phyloP scores from a whole-genome alignment of 2,329 filamentous ascomycete genomes.

The Colletotrichum tabaci region DNA sequence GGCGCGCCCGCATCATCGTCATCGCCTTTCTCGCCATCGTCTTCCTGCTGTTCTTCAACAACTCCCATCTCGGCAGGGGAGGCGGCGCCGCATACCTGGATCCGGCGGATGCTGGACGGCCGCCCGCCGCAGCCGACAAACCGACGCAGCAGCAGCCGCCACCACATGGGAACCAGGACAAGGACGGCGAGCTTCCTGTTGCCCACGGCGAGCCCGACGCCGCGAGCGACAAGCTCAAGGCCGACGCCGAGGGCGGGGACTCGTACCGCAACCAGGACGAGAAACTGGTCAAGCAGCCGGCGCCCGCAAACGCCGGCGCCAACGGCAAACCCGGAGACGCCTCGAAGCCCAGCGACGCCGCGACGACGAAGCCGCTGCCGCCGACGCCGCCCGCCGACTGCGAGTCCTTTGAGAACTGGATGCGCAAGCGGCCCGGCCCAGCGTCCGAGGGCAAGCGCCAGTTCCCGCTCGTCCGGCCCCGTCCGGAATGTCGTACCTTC shows the following conservation, averaged over 20 bases:
- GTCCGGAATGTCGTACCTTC: conserved; percentile 84
- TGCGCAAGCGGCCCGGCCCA: conserved; percentile 36
- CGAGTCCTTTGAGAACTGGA: conserved; percentile 31
- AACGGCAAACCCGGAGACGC: not conserved
- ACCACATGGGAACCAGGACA: conserved; percentile 20
- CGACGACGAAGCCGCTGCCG: conserved; percentile 6
- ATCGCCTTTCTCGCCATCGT: conserved; percentile 24
- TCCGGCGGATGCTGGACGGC: not conserved
- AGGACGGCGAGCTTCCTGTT: conserved; percentile 3
- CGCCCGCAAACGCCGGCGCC: not conserved
- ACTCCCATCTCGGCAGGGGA: conserved; percentile 12
- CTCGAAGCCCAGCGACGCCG: conserved; percentile 1
- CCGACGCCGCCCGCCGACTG: conserved; percentile 14
- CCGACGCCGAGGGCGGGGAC: conserved; percentile 28
- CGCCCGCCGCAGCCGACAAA: not conserved
- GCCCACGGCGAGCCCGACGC: conserved; percentile 31
- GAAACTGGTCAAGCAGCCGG: conserved; percentile 24
- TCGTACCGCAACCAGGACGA: conserved; percentile 40
- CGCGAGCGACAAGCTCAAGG: conserved; percentile 27
- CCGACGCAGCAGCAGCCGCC: conserved; percentile 5
- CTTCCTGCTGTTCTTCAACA: conserved; percentile 26
- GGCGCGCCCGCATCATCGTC: conserved; percentile 28
- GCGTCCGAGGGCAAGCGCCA: conserved; percentile 78
- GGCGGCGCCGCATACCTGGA: conserved; percentile 12
- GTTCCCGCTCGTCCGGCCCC: conserved; percentile 86